Evolutionary conservation across 2,329 filamentous ascomycete genomes (phyloP).

Genomic region (Colletotrichum sp.): DNA sequence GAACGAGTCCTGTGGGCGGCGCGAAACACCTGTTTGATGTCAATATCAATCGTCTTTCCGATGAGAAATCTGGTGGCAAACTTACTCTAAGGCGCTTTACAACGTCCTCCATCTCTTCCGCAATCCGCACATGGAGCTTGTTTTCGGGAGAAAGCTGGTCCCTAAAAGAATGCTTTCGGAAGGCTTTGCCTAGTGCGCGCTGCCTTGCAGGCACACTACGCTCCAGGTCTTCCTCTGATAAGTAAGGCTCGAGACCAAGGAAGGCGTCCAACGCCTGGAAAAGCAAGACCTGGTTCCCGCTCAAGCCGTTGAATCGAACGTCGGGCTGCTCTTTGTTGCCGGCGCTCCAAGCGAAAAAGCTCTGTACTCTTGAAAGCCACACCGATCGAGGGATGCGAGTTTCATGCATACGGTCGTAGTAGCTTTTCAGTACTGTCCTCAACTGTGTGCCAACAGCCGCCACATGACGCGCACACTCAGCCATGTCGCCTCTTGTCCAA

Average conservation of each 20-base stretch:
- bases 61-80: not conserved
- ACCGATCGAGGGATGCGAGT: not conserved
- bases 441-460: not conserved
- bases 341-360: not conserved
- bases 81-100: not conserved
- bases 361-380: not conserved
- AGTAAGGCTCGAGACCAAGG: not conserved
- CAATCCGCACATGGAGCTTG: not conserved
- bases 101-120: not conserved
- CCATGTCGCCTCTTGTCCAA: not conserved
- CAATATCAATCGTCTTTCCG: not conserved
- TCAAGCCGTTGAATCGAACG: not conserved
- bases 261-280: not conserved
- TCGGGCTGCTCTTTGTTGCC: not conserved
- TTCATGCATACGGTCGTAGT: not conserved
- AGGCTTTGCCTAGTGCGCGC: not conserved
- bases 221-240: not conserved
- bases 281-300: not conserved
- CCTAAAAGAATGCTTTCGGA: not conserved
- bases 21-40: not conserved
- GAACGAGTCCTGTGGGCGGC: not conserved
- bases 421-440: not conserved
- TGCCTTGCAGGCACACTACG: not conserved
- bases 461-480: not conserved
- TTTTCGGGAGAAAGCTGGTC: not conserved